A percentile compares a stretch with the other conserved stretches of the same genome.
Evolutionary conservation across 768 basidiomycete genomes (phyloP).

Genomic region (Termitomyces bulborhizus): DNA sequence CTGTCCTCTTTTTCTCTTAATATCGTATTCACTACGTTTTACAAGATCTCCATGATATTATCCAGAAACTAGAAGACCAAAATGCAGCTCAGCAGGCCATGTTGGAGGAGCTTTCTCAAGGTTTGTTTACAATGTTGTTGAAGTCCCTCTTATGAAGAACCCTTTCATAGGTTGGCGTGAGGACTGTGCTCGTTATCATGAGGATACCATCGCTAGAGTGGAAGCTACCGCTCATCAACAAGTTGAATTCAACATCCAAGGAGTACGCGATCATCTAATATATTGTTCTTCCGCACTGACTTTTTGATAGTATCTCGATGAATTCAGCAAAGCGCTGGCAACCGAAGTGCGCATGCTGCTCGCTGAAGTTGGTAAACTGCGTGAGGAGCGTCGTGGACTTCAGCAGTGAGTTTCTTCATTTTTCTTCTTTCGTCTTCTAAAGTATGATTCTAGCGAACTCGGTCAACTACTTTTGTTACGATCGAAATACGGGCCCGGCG

Average conservation of each 20-base stretch:
- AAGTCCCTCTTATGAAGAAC: slow-evolving; percentile 3
- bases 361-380: slow-evolving; percentile 76
- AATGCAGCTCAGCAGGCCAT: slow-evolving; percentile 55
- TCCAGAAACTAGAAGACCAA: slow-evolving; percentile 54
- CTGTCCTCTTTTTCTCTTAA: neutral
- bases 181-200: slow-evolving; percentile 59
- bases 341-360: slow-evolving; percentile 80
- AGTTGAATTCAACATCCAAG: slow-evolving; percentile 80
- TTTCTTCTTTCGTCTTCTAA: neutral
- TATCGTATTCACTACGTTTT: neutral
- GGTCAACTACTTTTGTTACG: slow-evolving; percentile 64
- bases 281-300: neutral
- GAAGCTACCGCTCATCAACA: slow-evolving; percentile 67
- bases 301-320: slow-evolving; percentile 63
- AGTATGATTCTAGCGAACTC: slow-evolving; percentile 51
- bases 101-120: slow-evolving; percentile 47
- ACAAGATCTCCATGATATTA: slow-evolving; percentile 51
- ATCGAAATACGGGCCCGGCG: slow-evolving; percentile 78
- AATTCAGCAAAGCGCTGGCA: slow-evolving; percentile 82
- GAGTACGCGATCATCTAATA: slow-evolving; percentile 36
- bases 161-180: slow-evolving; percentile 52
- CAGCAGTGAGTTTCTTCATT: slow-evolving; percentile 56
- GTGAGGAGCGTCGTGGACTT: slow-evolving; percentile 70
- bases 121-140: slow-evolving; percentile 28
- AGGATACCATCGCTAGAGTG: slow-evolving; percentile 63